A percentile compares a stretch with the other conserved stretches of the same genome.
These are phyloP conservation scores for Apiotrichum brassicae DNA, from an alignment of 1,284 basidiomycete genomes.

Conservation along the genomic window DNA sequence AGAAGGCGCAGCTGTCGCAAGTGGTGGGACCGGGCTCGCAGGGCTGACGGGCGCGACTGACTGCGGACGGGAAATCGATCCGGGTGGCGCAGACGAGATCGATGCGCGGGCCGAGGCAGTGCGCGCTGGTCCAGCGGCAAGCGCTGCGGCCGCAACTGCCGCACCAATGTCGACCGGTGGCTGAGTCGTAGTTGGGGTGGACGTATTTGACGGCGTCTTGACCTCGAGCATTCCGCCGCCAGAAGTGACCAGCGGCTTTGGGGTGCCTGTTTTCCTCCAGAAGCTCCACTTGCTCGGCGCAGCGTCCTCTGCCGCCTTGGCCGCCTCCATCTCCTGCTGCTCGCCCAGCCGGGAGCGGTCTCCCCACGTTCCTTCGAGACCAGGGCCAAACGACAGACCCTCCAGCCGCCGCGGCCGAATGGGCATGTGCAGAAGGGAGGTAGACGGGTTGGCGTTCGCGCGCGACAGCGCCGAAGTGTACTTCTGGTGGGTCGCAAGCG, in stretches of 20 bases:
- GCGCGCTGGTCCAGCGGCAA: background rate
- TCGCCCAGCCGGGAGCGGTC: slow-evolving; percentile 41
- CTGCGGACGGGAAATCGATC: background rate
- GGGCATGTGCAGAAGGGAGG: slow-evolving; percentile 33
- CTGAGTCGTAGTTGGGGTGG: background rate
- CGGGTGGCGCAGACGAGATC: background rate
- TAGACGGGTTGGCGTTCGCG: slow-evolving; percentile 32
- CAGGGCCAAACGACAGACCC: slow-evolving; percentile 9
- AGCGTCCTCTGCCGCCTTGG: slow-evolving; percentile 9
- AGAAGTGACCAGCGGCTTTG: slow-evolving; percentile 37
- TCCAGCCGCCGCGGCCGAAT: slow-evolving; percentile 7
- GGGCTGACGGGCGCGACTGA: background rate
- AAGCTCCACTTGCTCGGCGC: slow-evolving; percentile 35
- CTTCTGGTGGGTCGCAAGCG: slow-evolving; percentile 33
- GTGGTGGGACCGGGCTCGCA: slow-evolving; percentile 1
- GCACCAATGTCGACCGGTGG: background rate
- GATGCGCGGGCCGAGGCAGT: background rate
- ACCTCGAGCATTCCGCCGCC: slow-evolving; percentile 44
- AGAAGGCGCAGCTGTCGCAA: background rate
- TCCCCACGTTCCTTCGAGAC: slow-evolving; percentile 27
- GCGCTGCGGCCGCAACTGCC: background rate
- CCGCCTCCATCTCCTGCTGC: slow-evolving; percentile 24
- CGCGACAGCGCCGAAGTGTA: slow-evolving; percentile 34
- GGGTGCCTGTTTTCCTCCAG: slow-evolving; percentile 32
- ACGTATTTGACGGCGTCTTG: slow-evolving; percentile 23